These are phyloP conservation scores for Gardenia jasminoides DNA, from an alignment of 257 asterid genomes.

Conservation along the genomic window DNA sequence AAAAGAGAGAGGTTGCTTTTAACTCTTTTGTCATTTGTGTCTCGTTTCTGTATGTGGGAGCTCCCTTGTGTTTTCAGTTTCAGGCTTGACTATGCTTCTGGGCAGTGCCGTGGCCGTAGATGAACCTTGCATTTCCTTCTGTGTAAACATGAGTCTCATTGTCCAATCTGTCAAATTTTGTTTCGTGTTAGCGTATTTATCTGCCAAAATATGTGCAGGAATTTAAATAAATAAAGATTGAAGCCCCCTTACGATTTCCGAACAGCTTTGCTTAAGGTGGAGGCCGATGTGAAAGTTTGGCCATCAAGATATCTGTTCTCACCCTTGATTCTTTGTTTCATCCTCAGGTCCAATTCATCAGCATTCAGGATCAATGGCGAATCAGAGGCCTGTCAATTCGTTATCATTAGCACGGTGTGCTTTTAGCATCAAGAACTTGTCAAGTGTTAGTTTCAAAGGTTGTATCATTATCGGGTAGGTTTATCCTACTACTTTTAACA, in stretches of 20 bases:
- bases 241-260: conserved; percentile 61
- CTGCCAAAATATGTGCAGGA: neutral
- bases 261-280: conserved; percentile 87
- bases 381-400: conserved; percentile 67
- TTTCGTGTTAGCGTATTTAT: neutral
- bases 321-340: conserved; percentile 68
- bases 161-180: conserved; percentile 45
- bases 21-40: neutral
- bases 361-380: conserved; percentile 44
- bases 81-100: conserved; percentile 43
- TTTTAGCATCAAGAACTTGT: neutral
- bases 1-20: neutral
- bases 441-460: neutral
- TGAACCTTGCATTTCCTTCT: conserved; percentile 87
- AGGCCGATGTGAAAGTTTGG: conserved; percentile 71
- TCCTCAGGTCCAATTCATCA: conserved; percentile 72
- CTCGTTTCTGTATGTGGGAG: conserved; percentile 4
- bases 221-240: neutral
- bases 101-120: conserved; percentile 77
- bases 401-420: neutral
- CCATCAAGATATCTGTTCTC: conserved; percentile 83
- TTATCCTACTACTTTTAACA: neutral
- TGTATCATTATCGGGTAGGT: neutral
- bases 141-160: conserved; percentile 81
- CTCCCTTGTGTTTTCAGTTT: conserved; percentile 12